Evolutionary conservation across 2,329 filamentous ascomycete genomes (phyloP), one percentile per base, ranked within the genome.

Genomic region (Dactylellina drechsleri): DNA sequence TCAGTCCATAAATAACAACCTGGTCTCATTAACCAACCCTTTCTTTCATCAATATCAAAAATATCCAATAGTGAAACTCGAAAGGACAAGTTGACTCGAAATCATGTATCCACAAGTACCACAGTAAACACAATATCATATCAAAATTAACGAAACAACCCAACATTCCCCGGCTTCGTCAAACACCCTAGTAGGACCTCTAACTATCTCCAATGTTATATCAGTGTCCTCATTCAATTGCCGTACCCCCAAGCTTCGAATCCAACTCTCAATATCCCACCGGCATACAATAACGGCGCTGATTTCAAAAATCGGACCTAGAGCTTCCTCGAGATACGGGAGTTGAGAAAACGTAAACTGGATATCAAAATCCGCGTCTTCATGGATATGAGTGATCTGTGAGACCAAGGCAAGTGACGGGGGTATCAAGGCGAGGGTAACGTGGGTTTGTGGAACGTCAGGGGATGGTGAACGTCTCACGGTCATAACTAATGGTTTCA

Each of bases 131-230:
- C 31, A 3, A 36, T 7, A 41, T 49, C 16, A 66, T 18, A 56
- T 56, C 18, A 66, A 20, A 57, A 66, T 20, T 18, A 57, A 20
- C 12, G 61, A 66, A 45, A 66, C 61, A 6, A 66, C 61, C 52
- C 61, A 66, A 47, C 61, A 66, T 36, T 66, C 61, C 23, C 61
- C 61, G 47, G 61, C 61, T 15, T 57, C 61, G 20, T 66, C 61
- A 20, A 66, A 47, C 20, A 56, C 36, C 15, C 36, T 66, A 20
- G 61, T 66, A 7, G 61, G 61, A 15, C 61, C 61, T 20, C 15
- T 66, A 7, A 66, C 61, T 36, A 66, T 56, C 61, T 66, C 61
- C 36, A 66, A 31, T 13, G 15, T 26, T 47, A 57, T 56, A 31
- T 57, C 61, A 31, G 52, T 31, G 20, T 40, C 47, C 15, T 47